Base-by-base conservation (phyloP, 2,329 filamentous ascomycete species). In the Cordyceps fumosorosea region DNA sequence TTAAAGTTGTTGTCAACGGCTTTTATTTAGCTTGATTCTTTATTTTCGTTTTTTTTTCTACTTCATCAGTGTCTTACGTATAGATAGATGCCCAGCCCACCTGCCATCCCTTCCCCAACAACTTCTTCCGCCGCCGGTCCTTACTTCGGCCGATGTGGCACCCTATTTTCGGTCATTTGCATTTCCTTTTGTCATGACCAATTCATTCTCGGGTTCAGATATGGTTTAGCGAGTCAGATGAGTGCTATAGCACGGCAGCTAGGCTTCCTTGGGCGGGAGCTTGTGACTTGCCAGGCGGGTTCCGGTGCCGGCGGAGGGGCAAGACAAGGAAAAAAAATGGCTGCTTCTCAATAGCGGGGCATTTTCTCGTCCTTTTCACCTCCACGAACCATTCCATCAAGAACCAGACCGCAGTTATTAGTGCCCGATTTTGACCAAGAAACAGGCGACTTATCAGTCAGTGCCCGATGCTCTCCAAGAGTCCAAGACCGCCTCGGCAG, bases 251-350 rank as follows among this genome's bases (percentile, higher is more conserved):
- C 16, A 20, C 22, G 45, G 42, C 24, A 29, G 20, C 34, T 54
- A 54, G 52, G 32, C 34, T 54, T 26, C 16, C 34, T 40, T 24
- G 34, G 52, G 54, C 54, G 29, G 6, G 32, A 51, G 56, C 56
- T 58, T 42, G 56, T 58, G 56, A 58, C 45, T 7, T 37, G 7
- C 44, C 29, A 29, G 2, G 20, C 20, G 32, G 45, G 56, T 51
- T 51, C 56, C 56, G 55, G 55, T 57, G 55, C 55, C 55, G 55
- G 55, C 55, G 26, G 44, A 57, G n/a, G n/a, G n/a, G 26, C 24
- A 3, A 47, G n/a, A 22, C n/a, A 37, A 12, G n/a, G 5, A 47
- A 47, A 47, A 22, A 47, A 47, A 47, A 18, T 18, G 7, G 44
- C n/a, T 22, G 29, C 29, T 32, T 32, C 8, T 37, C 10, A 37